Evolutionary conservation across 2,329 filamentous ascomycete species (phyloP).

Genomic region (Trichoderma sp.): DNA sequence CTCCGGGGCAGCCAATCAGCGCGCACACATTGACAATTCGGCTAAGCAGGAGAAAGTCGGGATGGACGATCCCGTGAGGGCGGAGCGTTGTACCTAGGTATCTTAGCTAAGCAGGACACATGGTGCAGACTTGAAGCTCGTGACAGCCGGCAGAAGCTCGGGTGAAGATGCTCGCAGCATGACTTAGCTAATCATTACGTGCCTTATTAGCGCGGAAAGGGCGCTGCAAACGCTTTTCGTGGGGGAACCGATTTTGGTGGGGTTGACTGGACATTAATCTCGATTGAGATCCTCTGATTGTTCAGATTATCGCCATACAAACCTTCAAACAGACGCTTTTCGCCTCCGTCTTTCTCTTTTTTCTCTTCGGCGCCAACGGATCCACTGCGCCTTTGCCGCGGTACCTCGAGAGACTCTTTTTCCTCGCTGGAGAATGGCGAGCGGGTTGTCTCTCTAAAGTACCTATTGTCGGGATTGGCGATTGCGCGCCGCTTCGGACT

Average conservation of each 20-base stretch:
- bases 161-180: too few species aligned
- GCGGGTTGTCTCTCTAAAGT: constrained; percentile 10
- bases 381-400: background rate
- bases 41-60: constrained; percentile 38
- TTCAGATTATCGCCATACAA: too few species aligned
- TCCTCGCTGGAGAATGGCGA: constrained; percentile 13
- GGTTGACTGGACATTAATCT: constrained; percentile 9
- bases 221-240: background rate
- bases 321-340: background rate
- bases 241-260: constrained; percentile 14
- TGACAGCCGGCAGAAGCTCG: too few species aligned
- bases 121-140: background rate
- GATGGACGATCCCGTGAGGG: constrained; percentile 26
- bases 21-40: constrained; percentile 38
- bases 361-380: constrained; percentile 13
- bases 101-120: background rate
- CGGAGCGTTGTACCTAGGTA: background rate
- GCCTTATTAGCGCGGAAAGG: background rate
- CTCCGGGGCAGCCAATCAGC: constrained; percentile 34
- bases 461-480: constrained; percentile 19
- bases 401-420: background rate
- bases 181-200: constrained; percentile 27
- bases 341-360: background rate
- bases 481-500: constrained; percentile 23
- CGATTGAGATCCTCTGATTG: background rate